Conservation (phyloP, 441 rosid genomes). For the Euphorbia neoarborescens region DNA sequence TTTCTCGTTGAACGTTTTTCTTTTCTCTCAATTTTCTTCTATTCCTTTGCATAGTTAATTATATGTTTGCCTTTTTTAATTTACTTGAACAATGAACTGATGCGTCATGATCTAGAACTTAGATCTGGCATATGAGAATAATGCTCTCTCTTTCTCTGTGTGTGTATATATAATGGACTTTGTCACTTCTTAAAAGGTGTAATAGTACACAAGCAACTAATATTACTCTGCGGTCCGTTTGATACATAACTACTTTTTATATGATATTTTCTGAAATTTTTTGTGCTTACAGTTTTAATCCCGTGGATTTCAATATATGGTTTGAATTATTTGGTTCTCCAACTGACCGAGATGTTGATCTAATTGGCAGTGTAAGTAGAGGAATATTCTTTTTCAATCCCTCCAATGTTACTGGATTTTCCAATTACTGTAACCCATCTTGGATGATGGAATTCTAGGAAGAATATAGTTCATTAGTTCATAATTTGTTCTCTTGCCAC, state of each 20-base stretch:
- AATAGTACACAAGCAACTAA: background rate
- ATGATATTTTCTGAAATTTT: too few species aligned
- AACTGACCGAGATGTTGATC: conserved; percentile 71
- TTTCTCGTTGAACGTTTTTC: too few species aligned
- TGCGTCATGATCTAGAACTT: too few species aligned
- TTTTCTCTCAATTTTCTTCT: too few species aligned
- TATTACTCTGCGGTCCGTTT: background rate
- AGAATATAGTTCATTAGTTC: background rate
- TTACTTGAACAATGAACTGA: too few species aligned
- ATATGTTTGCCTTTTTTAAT: too few species aligned
- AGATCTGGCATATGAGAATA: too few species aligned
- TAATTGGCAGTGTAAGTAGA: conserved; percentile 63
- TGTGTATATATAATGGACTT: too few species aligned
- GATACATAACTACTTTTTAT: background rate
- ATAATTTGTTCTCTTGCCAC: background rate
- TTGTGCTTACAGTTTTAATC: conserved; percentile 59
- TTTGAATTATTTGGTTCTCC: conserved; percentile 81
- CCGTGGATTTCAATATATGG: conserved; percentile 73
- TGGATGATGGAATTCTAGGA: conserved; percentile 1
- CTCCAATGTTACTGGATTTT: background rate
- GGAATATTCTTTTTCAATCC: conserved; percentile 14
- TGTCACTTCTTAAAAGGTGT: too few species aligned
- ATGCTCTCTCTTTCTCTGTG: too few species aligned
- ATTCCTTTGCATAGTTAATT: too few species aligned
- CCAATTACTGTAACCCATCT: background rate